Conservation (phyloP, 208 protist species). For the Acanthamoeba lenticulata region DNA sequence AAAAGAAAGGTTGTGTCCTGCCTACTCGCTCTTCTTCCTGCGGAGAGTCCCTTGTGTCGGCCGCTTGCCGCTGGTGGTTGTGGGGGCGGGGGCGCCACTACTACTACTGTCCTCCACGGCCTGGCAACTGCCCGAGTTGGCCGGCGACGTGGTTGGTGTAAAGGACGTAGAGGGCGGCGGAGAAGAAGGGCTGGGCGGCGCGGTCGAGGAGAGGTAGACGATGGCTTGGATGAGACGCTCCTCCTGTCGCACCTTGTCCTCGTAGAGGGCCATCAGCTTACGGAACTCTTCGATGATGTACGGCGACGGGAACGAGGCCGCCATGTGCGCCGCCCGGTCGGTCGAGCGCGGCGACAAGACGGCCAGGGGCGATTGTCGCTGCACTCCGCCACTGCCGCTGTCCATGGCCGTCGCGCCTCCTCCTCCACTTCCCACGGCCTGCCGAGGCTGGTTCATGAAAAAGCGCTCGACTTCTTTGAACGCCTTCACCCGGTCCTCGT, state of each 20-base stretch:
- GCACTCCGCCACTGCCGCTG: too few species aligned
- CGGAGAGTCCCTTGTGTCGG: too few species aligned
- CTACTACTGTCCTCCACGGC: too few species aligned
- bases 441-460: neutral
- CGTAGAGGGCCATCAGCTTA: neutral
- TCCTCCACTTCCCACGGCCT: too few species aligned
- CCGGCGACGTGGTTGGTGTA: neutral
- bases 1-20: too few species aligned
- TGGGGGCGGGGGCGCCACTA: too few species aligned
- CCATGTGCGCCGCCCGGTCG: neutral
- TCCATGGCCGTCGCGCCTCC: too few species aligned
- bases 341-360: neutral
- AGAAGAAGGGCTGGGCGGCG: neutral
- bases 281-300: slow-evolving; percentile 7
- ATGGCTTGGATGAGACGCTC: neutral
- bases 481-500: neutral
- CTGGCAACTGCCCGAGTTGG: too few species aligned
- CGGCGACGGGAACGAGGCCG: neutral
- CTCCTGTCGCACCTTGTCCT: slow-evolving; percentile 15
- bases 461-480: slow-evolving; percentile 10
- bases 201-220: neutral
- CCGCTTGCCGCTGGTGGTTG: too few species aligned
- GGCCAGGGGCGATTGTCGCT: neutral
- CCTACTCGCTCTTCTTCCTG: too few species aligned
- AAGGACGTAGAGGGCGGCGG: neutral